Evolutionary conservation across 2,329 filamentous ascomycete species (phyloP), one percentile per base, ranked within the genome.

Genomic region (Exophiala xenobiotica): DNA sequence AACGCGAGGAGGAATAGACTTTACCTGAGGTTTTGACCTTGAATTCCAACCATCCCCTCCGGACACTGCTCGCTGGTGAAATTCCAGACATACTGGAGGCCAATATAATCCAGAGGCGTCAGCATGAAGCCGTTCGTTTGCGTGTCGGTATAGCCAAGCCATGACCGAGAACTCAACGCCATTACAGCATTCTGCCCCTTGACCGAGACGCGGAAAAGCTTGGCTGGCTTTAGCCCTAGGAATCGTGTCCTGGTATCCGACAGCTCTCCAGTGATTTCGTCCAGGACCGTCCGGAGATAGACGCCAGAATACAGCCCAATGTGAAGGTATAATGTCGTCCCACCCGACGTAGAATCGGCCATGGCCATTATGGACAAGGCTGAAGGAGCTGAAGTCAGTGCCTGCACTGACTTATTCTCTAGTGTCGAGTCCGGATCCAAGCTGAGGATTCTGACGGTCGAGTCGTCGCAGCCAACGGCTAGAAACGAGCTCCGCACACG

Each of bases 251-350:
- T 81, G 0, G 92, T 97, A 66, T 99, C 92, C 1, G 91, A 95
- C 27, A 99, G 78, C 67, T 99, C 93, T 52, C 95, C 95, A 2
- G 91, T 97, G 33, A 96, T 82, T 66, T 97, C 95, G 63, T 99
- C 93, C 12, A 99, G 76, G 4, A 96, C 89, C 0, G 93, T 97
- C 38, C 95, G 84, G 19, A 99, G 82, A 67, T 99, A 99, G 8
- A 99, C 90, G 49, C 95, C 93, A 23, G 91, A 97, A 66, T 93
- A 87, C 1, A 99, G 80, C 49, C 93, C 95, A 54, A 99, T 97
- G 64, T 99, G 93, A 4, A 99, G 81, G 66, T 96, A 97, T 3
- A 96, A 78, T 0, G 92, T 95, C 8, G 85, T 88, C 14, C 90
- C 90, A 19, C 90, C 90, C 1, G 88, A 90, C 2, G 88, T 89